Evolutionary conservation across 2,329 filamentous ascomycete genomes (phyloP), one percentile per base, ranked within the genome.

Genomic region (Talaromyces sp.): DNA sequence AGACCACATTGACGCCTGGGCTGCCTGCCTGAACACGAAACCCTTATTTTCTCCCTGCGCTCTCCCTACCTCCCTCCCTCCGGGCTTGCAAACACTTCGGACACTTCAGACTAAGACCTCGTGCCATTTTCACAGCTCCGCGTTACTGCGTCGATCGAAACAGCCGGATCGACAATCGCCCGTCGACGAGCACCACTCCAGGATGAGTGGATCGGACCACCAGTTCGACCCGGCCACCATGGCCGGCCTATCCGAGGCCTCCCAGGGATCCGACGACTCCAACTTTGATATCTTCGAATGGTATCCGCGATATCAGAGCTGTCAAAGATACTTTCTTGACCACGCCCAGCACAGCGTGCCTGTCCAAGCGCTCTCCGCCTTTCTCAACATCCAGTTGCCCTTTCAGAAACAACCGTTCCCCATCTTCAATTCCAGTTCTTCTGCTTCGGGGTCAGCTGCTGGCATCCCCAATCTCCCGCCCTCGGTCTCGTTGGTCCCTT

Each of bases 241-340:
- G 72, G 69, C 74, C 59, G 75, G 72, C 33, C 61, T 76, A 56
- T 68, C 70, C 57, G 73, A 74, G 57, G 69, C 71, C 55, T 72
- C 75, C 7, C 73, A 73, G 25, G 71, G 68, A 25, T 62, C 75
- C 53, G 72, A 74, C 62, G 77, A 79, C 62, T 75, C 79, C 59
- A 78, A 81, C 64, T 86, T 79, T 63, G 78, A 80, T 75, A 90
- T 97, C 65, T 89, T 97, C 73, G 90, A 92, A 63, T 98, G 95
- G 95, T 90, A 96, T 73, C 90, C 91, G 10, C 89, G 90, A 63
- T 96, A 96, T 74, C 89, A 95, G 76, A 92, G 87, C 66, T 99
- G 95, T 77, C 87, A 93, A 67, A 86, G 86, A 61, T 97, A 93
- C 79, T 99, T 98, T 72, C 81, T 98, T 70, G 91, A 97, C 70